Base-by-base conservation (phyloP, 805 yeast genomes). In the Pichia deserticola region DNA sequence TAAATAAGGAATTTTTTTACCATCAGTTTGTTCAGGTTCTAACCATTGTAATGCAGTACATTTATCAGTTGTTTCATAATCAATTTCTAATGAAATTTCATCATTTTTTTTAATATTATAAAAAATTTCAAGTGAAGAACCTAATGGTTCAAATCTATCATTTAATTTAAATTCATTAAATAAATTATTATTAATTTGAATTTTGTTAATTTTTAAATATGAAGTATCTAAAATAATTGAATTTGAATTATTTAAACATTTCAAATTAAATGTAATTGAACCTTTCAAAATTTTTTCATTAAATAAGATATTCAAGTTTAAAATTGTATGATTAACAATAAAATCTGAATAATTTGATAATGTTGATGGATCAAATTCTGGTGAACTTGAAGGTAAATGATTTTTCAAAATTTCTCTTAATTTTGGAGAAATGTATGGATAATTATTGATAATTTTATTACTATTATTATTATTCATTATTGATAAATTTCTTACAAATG, bases 11-110 rank as follows among this genome's bases (percentile, higher is more conserved):
- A 73, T 72, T 40, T 75, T 76, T 53, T 81, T 78, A 15, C 90
- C 95, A 44, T 81, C 81, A 8, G 95, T 85, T 57, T 82, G 86
- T 47, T 74, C 79, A 36, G 82, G 80, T n/a, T 77, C 78, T 47
- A 89, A 70, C 81, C 93, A 89, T 66, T 89, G 96, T 52, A 89
- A 70, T 4, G 96, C 96, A 1, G 96, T 86, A 61, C 95, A 84
- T 27, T 78, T 65, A 7, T 70, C 68, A 1, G 96, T 89, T 37
- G 97, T 89, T 51, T 74, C 70, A 57, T 81, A 89, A n/a, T 65
- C 68, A 32, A 87, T 64, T 33, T 60, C 57, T 33, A 82, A 56
- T 7, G 59, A 52, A 9, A 54, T 32, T 4, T 50, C 42, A 8
- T 57, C 44, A n/a, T 35, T 40, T 5, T 48, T 46, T 5, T 49